A percentile compares a stretch with the other conserved stretches of the same genome.
These are phyloP conservation scores for Auriscalpium vulgare DNA, from an alignment of 768 basidiomycete species.

Conservation along the genomic window DNA sequence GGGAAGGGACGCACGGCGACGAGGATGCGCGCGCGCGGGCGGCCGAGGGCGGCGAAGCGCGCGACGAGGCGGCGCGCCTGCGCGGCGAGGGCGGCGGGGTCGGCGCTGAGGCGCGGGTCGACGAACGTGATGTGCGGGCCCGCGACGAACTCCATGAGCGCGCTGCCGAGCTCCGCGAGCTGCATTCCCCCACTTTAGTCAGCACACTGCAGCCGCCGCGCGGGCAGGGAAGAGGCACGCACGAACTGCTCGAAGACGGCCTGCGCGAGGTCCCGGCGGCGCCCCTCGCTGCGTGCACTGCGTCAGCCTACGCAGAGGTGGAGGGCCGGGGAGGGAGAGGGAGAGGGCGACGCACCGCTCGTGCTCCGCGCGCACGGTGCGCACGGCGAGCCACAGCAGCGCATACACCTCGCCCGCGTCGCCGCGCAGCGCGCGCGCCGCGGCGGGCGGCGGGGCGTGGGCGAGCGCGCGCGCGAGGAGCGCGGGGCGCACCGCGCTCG, in stretches of 20 bases:
- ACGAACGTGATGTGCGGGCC: slow-evolving; percentile 43
- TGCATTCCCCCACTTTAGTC: too few species aligned
- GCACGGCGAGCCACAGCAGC: slow-evolving; percentile 15
- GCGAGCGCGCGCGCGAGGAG: background rate
- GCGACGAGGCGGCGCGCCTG: slow-evolving; percentile 34
- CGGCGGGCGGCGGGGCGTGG: background rate
- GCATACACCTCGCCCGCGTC: slow-evolving; percentile 9
- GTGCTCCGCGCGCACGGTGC: slow-evolving; percentile 11
- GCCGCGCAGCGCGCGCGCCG: background rate
- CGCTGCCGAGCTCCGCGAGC: slow-evolving; percentile 44
- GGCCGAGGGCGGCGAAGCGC: slow-evolving; percentile 33
- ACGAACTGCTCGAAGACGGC: slow-evolving; percentile 1
- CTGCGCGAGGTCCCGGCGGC: background rate
- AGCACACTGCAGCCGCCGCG: too few species aligned
- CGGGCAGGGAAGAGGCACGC: background rate
- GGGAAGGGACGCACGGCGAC: slow-evolving; percentile 50
- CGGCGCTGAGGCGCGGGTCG: slow-evolving; percentile 37
- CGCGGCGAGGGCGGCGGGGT: slow-evolving; percentile 31
- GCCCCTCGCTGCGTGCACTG: background rate
- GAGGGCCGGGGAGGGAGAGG: too few species aligned
- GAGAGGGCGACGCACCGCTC: background rate
- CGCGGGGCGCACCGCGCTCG: slow-evolving; percentile 6
- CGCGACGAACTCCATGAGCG: slow-evolving; percentile 33
- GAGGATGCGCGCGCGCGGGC: slow-evolving; percentile 33
- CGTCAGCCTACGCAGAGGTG: too few species aligned